Percentiles rank a stretch among this genome's conserved stretches.
These are phyloP conservation scores for Vaccinium myrtillus DNA, from an alignment of 148 eudicot genomes.

Conservation along the genomic window DNA sequence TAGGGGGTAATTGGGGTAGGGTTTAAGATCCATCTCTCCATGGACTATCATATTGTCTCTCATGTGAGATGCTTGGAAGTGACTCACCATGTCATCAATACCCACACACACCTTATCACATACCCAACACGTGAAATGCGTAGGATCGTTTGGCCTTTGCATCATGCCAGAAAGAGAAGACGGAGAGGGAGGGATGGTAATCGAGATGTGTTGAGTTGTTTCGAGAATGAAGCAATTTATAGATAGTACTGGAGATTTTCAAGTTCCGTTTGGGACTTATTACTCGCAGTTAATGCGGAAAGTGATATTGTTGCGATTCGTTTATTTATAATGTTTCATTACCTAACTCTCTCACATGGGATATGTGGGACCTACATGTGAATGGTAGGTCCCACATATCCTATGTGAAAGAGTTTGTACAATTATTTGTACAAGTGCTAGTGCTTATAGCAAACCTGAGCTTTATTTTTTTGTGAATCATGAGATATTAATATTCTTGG, in stretches of 20 bases:
- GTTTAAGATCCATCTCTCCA: not conserved
- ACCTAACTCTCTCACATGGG: no score
- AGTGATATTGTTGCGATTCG: not conserved
- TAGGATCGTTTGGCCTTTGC: not conserved
- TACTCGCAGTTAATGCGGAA: not conserved
- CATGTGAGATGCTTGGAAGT: constrained; percentile 25
- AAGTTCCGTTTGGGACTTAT: not conserved
- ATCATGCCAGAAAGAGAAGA: not conserved
- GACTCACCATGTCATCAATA: constrained; percentile 23
- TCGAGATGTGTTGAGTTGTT: not conserved
- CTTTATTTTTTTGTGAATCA: not conserved
- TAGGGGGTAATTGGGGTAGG: not conserved
- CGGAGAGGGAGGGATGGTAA: not conserved
- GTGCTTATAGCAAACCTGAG: no score
- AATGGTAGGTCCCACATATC: no score
- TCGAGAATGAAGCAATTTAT: not conserved
- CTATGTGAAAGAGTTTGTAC: no score
- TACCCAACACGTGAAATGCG: constrained; percentile 26
- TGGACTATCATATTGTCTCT: not conserved
- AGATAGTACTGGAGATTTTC: not conserved
- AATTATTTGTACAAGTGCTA: no score
- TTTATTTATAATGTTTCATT: not conserved
- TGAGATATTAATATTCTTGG: no score
- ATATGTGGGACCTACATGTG: no score
- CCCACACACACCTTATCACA: constrained; percentile 23